Evolutionary conservation across 129 eudicot genomes (phyloP).

Genomic region (Lactuca sativa): DNA sequence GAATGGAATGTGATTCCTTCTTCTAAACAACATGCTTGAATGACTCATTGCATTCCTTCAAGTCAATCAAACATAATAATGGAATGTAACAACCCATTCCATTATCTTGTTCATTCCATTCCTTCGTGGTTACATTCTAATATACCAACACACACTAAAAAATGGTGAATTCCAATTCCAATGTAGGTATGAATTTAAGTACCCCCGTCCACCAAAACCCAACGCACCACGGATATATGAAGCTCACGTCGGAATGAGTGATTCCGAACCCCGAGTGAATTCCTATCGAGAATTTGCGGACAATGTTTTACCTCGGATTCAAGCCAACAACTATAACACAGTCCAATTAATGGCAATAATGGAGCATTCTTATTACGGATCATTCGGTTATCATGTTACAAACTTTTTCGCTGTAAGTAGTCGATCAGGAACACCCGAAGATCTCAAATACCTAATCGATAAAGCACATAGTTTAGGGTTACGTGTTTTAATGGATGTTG

Average conservation of each 20-base stretch:
- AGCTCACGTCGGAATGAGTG: slow-evolving; percentile 99
- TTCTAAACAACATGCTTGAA: no score
- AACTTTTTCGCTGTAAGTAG: slow-evolving; percentile 97
- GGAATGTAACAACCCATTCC: no score
- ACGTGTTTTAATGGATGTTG: slow-evolving; percentile 91
- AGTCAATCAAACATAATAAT: no score
- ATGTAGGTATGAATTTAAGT: slow-evolving; percentile 74
- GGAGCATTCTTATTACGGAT: slow-evolving; percentile 96
- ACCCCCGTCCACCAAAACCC: slow-evolving; percentile 83
- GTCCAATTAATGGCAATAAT: slow-evolving; percentile 97
- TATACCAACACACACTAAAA: no score
- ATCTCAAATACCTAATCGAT: slow-evolving; percentile 87
- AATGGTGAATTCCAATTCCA: background rate
- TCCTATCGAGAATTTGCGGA: slow-evolving; percentile 95
- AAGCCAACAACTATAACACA: slow-evolving; percentile 81
- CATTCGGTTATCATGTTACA: slow-evolving; percentile 94
- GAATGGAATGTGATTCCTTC: no score
- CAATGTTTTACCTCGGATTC: slow-evolving; percentile 78
- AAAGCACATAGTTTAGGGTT: slow-evolving; percentile 94
- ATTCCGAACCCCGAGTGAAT: slow-evolving; percentile 79
- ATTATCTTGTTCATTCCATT: no score
- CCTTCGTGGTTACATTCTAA: no score
- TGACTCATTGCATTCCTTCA: no score
- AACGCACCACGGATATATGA: slow-evolving; percentile 85
- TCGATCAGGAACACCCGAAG: slow-evolving; percentile 92